Base-by-base conservation (phyloP, 2,329 filamentous ascomycete genomes). In the Remersonia thermophila region DNA sequence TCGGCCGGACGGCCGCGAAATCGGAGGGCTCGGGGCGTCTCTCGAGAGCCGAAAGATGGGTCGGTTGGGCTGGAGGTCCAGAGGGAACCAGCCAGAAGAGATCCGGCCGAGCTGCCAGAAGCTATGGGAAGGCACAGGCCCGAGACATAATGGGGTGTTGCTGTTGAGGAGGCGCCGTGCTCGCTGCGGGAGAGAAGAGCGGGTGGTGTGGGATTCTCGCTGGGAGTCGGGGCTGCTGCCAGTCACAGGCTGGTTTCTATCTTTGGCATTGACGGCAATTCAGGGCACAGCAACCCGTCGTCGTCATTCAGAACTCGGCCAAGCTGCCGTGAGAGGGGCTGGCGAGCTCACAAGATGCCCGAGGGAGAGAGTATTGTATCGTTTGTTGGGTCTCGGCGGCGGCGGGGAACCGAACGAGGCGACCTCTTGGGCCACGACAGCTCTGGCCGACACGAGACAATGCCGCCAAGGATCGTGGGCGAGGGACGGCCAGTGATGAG, bases 61-160 rank as follows among this genome's bases (percentile, higher is more conserved):
- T 23, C 20, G 9, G 9, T 29, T 13, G 7, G 26, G 33, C 31
- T 34, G 33, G 39, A 40, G 35, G 35, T 36, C 33, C 37, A n/a
- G 14, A 29, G 40, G 42, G 45, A 42, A 43, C 45, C 42, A 35
- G 35, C 40, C 38, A 41, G 38, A 31, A 30, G 33, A 37, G 32
- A 55, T 61, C 61, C 59, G 62, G 64, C 63, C 56, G 55, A 52
- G 52, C 47, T 54, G 63, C 63, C 63, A 63, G 58, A 40, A 58
- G 62, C 63, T 66, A 67, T 51, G 64, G 55, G 50, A 51, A 51
- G 51, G 54, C 55, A 54, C 55, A 51, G 55, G 51, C 52, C 52
- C 55, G 50, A 65, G 60, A 63, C 64, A 67, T 67, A 62, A 62
- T 64, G 49, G 33, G 40, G 38, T 45, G 41, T 23, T 23, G 20